Evolutionary conservation across 306 rosid species (phyloP).

Genomic region (Cicer cuneatum): DNA sequence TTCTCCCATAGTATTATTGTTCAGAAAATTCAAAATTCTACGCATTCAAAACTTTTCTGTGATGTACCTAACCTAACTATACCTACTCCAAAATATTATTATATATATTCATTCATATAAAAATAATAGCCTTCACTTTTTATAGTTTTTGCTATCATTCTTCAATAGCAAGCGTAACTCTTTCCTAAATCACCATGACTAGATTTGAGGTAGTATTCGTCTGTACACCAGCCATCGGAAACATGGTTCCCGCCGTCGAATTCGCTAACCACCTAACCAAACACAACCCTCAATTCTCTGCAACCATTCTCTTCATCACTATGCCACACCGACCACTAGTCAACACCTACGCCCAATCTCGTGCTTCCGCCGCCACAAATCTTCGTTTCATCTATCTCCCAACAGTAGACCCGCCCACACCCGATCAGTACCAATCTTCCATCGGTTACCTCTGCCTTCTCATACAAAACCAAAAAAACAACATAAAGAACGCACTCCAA

Average conservation of each 20-base stretch:
- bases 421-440: conserved; percentile 50
- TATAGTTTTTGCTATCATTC: no score
- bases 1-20: no score
- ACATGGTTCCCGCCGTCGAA: conserved; percentile 63
- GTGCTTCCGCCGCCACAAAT: conserved; percentile 44
- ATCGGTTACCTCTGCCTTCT: conserved; percentile 39
- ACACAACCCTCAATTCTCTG: conserved; percentile 56
- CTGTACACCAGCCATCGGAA: conserved; percentile 60
- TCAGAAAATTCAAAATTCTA: no score
- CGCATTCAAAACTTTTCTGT: no score
- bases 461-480: conserved; percentile 48
- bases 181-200: background rate
- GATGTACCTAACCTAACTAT: no score
- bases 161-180: no score
- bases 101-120: no score
- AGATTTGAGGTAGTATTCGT: conserved; percentile 58
- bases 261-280: conserved; percentile 61
- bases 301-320: conserved; percentile 58
- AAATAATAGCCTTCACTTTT: no score
- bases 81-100: no score
- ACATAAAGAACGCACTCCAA: conserved; percentile 43
- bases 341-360: conserved; percentile 53
- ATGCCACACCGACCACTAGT: conserved; percentile 53
- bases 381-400: conserved; percentile 55
- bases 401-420: conserved; percentile 45